Conservation (phyloP, 1,284 basidiomycete genomes). For the Fomitopsis pinicola region DNA sequence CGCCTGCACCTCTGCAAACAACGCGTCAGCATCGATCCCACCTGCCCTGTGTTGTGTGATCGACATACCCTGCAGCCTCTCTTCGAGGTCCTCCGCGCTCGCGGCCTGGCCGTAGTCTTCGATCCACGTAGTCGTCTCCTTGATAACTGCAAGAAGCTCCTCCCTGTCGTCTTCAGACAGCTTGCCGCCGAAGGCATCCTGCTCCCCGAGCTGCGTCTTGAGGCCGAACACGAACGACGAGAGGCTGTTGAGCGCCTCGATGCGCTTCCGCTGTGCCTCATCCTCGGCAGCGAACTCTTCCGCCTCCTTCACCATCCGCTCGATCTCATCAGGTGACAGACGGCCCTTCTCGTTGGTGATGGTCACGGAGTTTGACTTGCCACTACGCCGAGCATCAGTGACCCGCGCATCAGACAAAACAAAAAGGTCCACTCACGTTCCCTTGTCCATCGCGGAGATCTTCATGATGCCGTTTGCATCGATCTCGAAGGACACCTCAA, state of each 20-base stretch:
- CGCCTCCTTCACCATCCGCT: slow-evolving; percentile 90
- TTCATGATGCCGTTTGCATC: slow-evolving; percentile 92
- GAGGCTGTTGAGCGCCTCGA: slow-evolving; percentile 81
- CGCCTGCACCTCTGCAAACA: slow-evolving; percentile 39
- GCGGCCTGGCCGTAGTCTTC: slow-evolving; percentile 78
- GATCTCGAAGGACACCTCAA: slow-evolving; percentile 93
- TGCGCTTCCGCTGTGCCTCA: slow-evolving; percentile 82
- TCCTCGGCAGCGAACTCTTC: slow-evolving; percentile 88
- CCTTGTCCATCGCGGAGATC: slow-evolving; percentile 87
- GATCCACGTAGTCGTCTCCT: slow-evolving; percentile 91
- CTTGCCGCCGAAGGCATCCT: slow-evolving; percentile 90
- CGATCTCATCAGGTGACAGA: slow-evolving; percentile 83
- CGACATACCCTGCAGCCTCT: slow-evolving; percentile 67
- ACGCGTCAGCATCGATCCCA: slow-evolving; percentile 4
- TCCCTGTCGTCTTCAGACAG: slow-evolving; percentile 87
- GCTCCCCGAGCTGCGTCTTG: slow-evolving; percentile 83
- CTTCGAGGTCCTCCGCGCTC: slow-evolving; percentile 85
- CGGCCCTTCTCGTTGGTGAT: slow-evolving; percentile 88
- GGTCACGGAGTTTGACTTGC: slow-evolving; percentile 85
- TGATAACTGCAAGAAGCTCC: slow-evolving; percentile 77
- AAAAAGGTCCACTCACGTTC: slow-evolving; percentile 55
- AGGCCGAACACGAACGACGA: slow-evolving; percentile 80
- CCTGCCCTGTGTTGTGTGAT: not conserved
- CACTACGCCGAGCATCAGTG: slow-evolving; percentile 35
- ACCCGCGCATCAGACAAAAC: not conserved